Evolutionary conservation across 148 eudicot genomes (phyloP).

Genomic region (Rhododendron ferrugineum): DNA sequence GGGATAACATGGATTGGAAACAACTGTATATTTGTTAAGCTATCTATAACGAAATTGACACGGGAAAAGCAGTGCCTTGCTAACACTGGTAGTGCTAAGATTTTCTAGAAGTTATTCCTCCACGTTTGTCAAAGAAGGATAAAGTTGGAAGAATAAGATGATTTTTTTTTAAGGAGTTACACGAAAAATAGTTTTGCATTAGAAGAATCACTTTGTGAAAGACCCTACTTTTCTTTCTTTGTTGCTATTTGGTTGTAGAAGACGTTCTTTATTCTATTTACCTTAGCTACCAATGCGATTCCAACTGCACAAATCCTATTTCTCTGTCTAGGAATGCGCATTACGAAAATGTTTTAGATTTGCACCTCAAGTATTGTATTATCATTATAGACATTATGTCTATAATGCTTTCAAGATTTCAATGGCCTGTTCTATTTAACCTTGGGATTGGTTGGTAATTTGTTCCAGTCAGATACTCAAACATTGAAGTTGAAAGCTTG

Average conservation of each 20-base stretch:
- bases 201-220: neutral
- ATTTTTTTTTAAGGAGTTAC: neutral
- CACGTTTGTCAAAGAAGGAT: neutral
- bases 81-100: neutral
- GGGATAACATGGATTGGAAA: neutral
- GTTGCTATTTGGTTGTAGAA: neutral
- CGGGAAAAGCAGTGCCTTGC: neutral
- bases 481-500: constrained; percentile 74
- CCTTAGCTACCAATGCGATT: neutral
- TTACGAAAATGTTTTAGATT: neutral
- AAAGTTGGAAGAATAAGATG: neutral
- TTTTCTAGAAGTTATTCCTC: neutral
- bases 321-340: neutral
- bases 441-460: constrained; percentile 7
- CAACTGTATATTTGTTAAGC: neutral
- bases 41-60: neutral
- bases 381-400: neutral
- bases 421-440: neutral
- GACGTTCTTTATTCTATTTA: neutral
- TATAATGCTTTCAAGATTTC: neutral
- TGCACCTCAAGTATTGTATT: neutral
- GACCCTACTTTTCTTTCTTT: neutral
- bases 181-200: neutral
- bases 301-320: neutral
- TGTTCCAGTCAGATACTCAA: constrained; percentile 76